Evolutionary conservation across 352 stramenopile species (phyloP), one percentile per base, ranked within the genome.

Genomic region (Phytophthora pini): DNA sequence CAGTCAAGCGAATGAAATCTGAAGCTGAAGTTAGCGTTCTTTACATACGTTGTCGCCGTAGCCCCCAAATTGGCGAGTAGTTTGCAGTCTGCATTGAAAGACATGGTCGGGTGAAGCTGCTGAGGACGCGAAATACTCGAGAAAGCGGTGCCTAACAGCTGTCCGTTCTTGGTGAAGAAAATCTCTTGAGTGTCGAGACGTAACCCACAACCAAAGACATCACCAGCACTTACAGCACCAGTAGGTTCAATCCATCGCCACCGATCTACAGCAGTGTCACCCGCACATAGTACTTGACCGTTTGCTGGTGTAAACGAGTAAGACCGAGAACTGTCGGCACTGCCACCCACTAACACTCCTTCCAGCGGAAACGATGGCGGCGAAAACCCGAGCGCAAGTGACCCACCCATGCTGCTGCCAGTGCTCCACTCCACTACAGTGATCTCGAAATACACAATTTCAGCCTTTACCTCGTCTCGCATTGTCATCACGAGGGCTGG

Each of bases 121-220:
- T 64, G 48, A 22, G 74, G 63, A 8, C 68, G 45, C 13, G 68
- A 60, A n/a, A 94, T 76, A 5, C 77, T 93, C 22, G 86, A 94
- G 49, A 95, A 96, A 9, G 87, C 86, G 0, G 73, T 94, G 27
- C 88, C 88, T 6, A 95, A 61, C 39, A 92, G 27, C 29, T 90
- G 81, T 0, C 88, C 87, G 59, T 95, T 96, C 57, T 93, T 94
- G 13, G 85, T 94, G 49, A 95, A 92, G 55, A 96, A 96, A 15
- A 96, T 69, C 32, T 96, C 88, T 26, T 88, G 76, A 1, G 87
- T 93, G 55, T 95, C 88, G 4, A 94, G 57, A 0, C 88, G 85
- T 36, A 95, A 72, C 0, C 87, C 88, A 65, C 87, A 95, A 5
- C 88, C 88, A 61, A 90, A 89, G 10, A 93, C 71, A 41, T 96